Evolutionary conservation across 1,139 yeast genomes (phyloP).

Genomic region (Meyerozyma guilliermondii): DNA sequence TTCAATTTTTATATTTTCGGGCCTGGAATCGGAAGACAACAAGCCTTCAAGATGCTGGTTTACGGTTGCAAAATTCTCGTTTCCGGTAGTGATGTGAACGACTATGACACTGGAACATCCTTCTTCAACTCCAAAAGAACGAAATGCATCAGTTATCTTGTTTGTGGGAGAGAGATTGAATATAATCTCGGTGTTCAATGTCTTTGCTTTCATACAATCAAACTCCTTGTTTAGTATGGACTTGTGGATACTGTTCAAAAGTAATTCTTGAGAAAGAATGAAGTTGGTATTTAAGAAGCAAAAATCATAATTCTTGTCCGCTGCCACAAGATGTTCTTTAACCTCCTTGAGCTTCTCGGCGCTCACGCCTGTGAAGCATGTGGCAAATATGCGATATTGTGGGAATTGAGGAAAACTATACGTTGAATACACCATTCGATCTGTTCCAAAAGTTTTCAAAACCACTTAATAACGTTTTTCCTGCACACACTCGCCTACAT

Average conservation of each 20-base stretch:
- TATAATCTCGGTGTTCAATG: slow-evolving; percentile 39
- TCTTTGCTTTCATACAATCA: slow-evolving; percentile 32
- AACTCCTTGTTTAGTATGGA: slow-evolving; percentile 26
- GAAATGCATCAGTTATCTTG: slow-evolving; percentile 41
- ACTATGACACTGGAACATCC: slow-evolving; percentile 24
- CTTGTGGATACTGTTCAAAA: slow-evolving; percentile 28
- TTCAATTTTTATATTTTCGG: slow-evolving; percentile 13
- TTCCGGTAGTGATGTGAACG: slow-evolving; percentile 21
- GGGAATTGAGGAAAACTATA: slow-evolving; percentile 32
- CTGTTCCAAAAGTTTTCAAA: not conserved
- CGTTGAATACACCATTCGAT: not conserved
- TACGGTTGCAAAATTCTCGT: slow-evolving; percentile 7
- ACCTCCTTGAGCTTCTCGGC: slow-evolving; percentile 18
- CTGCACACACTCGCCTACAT: not conserved
- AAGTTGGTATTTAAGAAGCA: slow-evolving; percentile 36
- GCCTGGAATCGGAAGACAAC: slow-evolving; percentile 11
- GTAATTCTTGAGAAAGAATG: slow-evolving; percentile 34
- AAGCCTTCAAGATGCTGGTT: slow-evolving; percentile 14
- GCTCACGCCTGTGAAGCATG: slow-evolving; percentile 19
- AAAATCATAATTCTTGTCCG: slow-evolving; percentile 31
- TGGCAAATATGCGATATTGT: slow-evolving; percentile 18
- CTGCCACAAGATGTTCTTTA: slow-evolving; percentile 25
- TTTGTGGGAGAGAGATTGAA: slow-evolving; percentile 39
- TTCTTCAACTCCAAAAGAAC: slow-evolving; percentile 36
- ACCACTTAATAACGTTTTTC: not conserved